These are phyloP conservation scores for Jimgerdemannia flammicorona DNA, from an alignment of 192 early-diverging fungal species.

Conservation along the genomic window DNA sequence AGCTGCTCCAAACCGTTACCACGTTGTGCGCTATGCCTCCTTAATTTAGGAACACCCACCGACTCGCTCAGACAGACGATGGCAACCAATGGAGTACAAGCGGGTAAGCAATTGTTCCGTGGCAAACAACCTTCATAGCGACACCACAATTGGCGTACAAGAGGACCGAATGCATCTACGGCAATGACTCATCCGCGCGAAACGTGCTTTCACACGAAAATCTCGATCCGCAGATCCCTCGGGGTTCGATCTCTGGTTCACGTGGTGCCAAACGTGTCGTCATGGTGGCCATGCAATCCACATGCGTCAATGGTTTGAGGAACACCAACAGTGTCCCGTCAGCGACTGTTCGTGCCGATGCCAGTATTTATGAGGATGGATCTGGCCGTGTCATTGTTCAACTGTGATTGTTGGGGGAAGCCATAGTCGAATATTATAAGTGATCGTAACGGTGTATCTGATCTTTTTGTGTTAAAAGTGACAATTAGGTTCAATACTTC, in stretches of 20 bases:
- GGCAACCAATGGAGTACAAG: constrained; percentile 17
- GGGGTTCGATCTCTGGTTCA: constrained; percentile 90
- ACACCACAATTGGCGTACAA: background rate
- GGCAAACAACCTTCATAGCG: too few species aligned
- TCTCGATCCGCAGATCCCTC: constrained; percentile 34
- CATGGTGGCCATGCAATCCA: constrained; percentile 96
- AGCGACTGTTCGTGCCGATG: constrained; percentile 75
- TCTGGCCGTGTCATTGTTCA: too few species aligned
- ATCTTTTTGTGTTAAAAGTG: too few species aligned
- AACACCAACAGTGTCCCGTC: constrained; percentile 83
- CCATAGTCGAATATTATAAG: too few species aligned
- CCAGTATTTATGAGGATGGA: too few species aligned
- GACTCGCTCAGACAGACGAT: constrained; percentile 48
- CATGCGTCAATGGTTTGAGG: constrained; percentile 88
- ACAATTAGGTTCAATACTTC: too few species aligned
- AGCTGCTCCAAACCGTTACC: constrained; percentile 61
- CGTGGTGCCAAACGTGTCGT: constrained; percentile 97
- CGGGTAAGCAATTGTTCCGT: constrained; percentile 9
- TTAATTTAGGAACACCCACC: constrained; percentile 61
- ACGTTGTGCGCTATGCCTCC: constrained; percentile 60
- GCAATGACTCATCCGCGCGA: background rate
- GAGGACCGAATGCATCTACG: too few species aligned
- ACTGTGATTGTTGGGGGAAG: too few species aligned
- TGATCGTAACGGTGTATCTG: too few species aligned
- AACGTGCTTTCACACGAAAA: background rate